A percentile compares a stretch with the other conserved stretches of the same genome.
Conservation (phyloP, 2,329 filamentous ascomycete genomes). For the Calonectria honghensis region DNA sequence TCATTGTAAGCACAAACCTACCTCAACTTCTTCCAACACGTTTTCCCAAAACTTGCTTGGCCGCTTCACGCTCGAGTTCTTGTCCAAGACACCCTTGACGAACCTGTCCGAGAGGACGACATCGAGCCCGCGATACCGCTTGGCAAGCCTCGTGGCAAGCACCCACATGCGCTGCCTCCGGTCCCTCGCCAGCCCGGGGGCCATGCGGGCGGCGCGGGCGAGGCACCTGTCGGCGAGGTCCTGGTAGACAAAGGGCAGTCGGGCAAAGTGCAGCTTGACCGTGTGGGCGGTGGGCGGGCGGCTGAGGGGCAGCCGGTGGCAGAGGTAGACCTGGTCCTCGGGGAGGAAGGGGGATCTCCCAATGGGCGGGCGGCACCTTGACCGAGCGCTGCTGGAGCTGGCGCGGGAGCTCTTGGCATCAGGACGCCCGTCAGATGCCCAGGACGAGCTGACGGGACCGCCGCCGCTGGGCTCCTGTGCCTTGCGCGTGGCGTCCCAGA, state of each 20-base stretch:
- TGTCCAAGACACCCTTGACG: constrained; percentile 26
- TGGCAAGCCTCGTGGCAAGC: constrained; percentile 36
- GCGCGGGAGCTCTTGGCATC: background rate
- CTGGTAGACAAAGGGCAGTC: constrained; percentile 34
- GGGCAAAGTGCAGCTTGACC: constrained; percentile 29
- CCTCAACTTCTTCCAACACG: constrained; percentile 45
- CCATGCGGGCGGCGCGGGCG: constrained; percentile 23
- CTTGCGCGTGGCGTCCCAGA: constrained; percentile 13
- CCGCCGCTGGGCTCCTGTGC: background rate
- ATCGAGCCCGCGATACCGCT: constrained; percentile 28
- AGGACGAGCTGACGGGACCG: background rate
- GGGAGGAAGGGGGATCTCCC: constrained; percentile 31
- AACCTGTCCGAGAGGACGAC: constrained; percentile 39
- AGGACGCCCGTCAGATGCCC: background rate
- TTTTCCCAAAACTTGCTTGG: constrained; percentile 45
- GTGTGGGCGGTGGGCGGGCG: constrained; percentile 28
- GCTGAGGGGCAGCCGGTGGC: constrained; percentile 40
- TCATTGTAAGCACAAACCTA: background rate
- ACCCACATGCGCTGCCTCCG: constrained; percentile 37
- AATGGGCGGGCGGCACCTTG: background rate
- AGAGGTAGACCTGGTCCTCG: constrained; percentile 44
- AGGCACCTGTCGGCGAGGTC: constrained; percentile 40
- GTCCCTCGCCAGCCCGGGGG: constrained; percentile 23
- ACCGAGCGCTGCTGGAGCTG: background rate
- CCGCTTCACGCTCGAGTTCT: constrained; percentile 28